Base-by-base conservation (phyloP, 371 early-diverging fungal genomes). In the Cladochytrium tenue region DNA sequence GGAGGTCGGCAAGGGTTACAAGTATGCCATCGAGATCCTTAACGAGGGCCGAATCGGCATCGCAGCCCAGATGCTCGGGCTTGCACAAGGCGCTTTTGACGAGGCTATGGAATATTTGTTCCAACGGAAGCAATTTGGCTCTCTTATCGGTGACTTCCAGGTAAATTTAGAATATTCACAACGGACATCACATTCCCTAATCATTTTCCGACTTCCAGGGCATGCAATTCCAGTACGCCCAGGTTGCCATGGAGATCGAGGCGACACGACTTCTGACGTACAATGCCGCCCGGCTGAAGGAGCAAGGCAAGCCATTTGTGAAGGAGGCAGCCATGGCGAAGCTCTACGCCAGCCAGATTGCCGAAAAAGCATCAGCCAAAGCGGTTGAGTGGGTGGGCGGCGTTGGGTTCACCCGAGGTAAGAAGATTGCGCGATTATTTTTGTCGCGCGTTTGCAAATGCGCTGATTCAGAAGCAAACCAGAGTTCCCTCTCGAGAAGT, bases 301-400 rank as follows among this genome's bases (percentile, higher is more conserved):
- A 97, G 80, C 88, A 95, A 75, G 93, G 93, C 62, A 86, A 87
- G 76, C 76, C 79, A 55, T 95, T 98, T 70, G 79, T 79, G 43
- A 93, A 90, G 86, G 93, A 97, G 81, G 97, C 97, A 60, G 97
- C 97, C 55, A 96, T 98, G 96, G 96, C 95, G 71, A 97, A 98
- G 82, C 87, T 96, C 17, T 96, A 92, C 73, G 82, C 95, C 23
- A 92, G 93, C 59, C 96, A 97, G 83, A 88, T 97, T 26, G 98
- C 98, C 50, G 95, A 96, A 79, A 88, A 87, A 70, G 88, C 95
- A 28, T 88, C 96, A 10, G 88, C 92, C 34, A 88, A 90, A 76
- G 91, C 92, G 51, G 87, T 97, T 58, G 98, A 97, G 81, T 96
- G 95, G 98, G 84, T 92, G 73, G 98, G 97, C 71, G 97, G 98